These are phyloP conservation scores for Cajanus cajan DNA, from an alignment of 306 rosid genomes.

Conservation along the genomic window DNA sequence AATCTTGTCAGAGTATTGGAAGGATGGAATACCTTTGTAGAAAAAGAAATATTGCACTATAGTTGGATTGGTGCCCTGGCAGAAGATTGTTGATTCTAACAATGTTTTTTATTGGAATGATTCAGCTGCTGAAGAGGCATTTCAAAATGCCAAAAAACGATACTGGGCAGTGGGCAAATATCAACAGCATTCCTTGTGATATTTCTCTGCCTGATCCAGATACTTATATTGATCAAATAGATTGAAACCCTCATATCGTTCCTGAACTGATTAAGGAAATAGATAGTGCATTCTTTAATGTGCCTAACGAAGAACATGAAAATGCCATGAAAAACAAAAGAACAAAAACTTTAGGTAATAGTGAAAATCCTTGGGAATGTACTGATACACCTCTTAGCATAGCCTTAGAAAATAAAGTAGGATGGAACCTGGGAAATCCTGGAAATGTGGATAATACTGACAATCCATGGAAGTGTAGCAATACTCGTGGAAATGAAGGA, in stretches of 20 bases:
- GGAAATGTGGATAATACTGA: slow-evolving; percentile 26
- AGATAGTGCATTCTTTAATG: slow-evolving; percentile 46
- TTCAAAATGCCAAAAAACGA: slow-evolving; percentile 62
- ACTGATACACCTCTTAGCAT: slow-evolving; percentile 11
- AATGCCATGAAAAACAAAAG: slow-evolving; percentile 40
- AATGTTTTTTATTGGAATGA: slow-evolving; percentile 69
- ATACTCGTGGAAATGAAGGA: slow-evolving; percentile 34
- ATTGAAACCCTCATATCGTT: slow-evolving; percentile 71
- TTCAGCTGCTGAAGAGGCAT: slow-evolving; percentile 73
- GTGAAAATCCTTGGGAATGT: slow-evolving; percentile 48
- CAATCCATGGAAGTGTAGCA: slow-evolving; percentile 53
- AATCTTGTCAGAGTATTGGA: slow-evolving; percentile 43
- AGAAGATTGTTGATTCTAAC: slow-evolving; percentile 62
- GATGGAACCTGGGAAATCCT: slow-evolving; percentile 38
- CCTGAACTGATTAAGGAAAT: slow-evolving; percentile 64
- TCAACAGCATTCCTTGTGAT: slow-evolving; percentile 49
- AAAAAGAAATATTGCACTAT: slow-evolving; percentile 72
- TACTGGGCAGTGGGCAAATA: slow-evolving; percentile 70
- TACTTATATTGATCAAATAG: slow-evolving; percentile 56
- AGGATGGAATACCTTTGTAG: slow-evolving; percentile 85
- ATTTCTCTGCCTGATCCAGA: slow-evolving; percentile 54
- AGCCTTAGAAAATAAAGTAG: slow-evolving; percentile 25
- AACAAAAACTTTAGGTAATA: slow-evolving; percentile 36
- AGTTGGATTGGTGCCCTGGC: slow-evolving; percentile 72
- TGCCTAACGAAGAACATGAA: slow-evolving; percentile 52